Base-by-base conservation (phyloP, 2,329 filamentous ascomycete genomes). In the Aspergillus udagawae region DNA sequence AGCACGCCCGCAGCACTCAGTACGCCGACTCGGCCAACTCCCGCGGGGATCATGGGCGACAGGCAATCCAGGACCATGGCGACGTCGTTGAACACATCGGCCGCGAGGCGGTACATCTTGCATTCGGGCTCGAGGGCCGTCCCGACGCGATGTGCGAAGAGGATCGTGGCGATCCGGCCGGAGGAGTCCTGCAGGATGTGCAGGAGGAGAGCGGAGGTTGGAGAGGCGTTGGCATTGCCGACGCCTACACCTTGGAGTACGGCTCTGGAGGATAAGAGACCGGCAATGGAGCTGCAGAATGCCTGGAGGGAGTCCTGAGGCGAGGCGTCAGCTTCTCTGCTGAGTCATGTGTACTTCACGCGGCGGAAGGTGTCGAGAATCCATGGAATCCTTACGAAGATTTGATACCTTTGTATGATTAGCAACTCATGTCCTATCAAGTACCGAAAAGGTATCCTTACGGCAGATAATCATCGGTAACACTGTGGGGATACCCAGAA, bases 101-200 rank as follows among this genome's bases (percentile, higher is more conserved):
- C 92, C 2, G 92, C 83, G 51, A 96, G 88, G 17, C 92, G 87
- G 74, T 92, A 96, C 73, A 85, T 88, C 73, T 97, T 97, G 78
- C 90, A 93, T 71, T 97, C 92, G 1, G 91, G 90, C 72, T 95
- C 91, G 50, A 96, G 88, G 32, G 89, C 84, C 49, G 89, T 89
- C 41, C 92, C 91, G 57, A 93, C 86, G 47, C 85, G 83, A 71
- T 95, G 87, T 1, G 92, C 92, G 71, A 96, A 96, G 9, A 90
- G 74, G 59, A 96, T 96, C 0, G 92, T 96, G 1, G 90, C 90
- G 27, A 96, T 77, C 6, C 91, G 85, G 8, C 90, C 91, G 59
- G 89, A 88, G 52, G 87, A 89, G 63, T 94, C 90, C 73, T 94
- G 91, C 9, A 94, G 78, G 60, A 96, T 88, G 29, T 90, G 91